These are phyloP conservation scores for Mitragyna speciosa DNA, from an alignment of 257 asterid species.

Conservation along the genomic window DNA sequence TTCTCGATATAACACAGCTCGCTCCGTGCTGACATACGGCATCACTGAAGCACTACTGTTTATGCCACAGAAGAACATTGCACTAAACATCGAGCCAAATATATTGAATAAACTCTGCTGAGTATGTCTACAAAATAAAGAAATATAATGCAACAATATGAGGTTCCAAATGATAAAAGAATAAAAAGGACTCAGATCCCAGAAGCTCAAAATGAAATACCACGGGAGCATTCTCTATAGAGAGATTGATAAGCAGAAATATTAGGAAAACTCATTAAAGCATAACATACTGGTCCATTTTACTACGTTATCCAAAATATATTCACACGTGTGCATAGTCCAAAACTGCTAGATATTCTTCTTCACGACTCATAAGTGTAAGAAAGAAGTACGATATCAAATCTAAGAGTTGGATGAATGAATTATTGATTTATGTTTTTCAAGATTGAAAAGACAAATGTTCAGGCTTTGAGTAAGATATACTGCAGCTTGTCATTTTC, in stretches of 20 bases:
- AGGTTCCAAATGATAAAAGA: not conserved
- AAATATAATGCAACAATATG: not conserved
- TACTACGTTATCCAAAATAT: not conserved
- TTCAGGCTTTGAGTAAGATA: not conserved
- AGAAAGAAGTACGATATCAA: not conserved
- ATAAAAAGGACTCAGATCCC: not conserved
- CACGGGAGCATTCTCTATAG: not conserved
- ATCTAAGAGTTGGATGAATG: not conserved
- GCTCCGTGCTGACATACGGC: slow-evolving; percentile 29
- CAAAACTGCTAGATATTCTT: not conserved
- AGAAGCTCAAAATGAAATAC: not conserved
- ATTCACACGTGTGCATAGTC: not conserved
- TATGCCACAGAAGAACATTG: slow-evolving; percentile 24
- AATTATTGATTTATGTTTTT: not conserved
- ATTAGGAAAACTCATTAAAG: not conserved
- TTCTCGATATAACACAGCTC: slow-evolving; percentile 32
- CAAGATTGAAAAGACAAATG: not conserved
- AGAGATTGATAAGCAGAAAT: not conserved
- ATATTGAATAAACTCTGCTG: slow-evolving; percentile 28
- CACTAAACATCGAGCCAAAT: slow-evolving; percentile 24
- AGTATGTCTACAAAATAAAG: slow-evolving; percentile 12
- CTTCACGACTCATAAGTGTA: not conserved
- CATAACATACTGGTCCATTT: not conserved
- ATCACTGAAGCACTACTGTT: slow-evolving; percentile 19
- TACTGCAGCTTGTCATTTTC: not conserved